phyloP scores from a whole-genome alignment of 2,329 filamentous ascomycete species.

The Knufia fluminis region DNA sequence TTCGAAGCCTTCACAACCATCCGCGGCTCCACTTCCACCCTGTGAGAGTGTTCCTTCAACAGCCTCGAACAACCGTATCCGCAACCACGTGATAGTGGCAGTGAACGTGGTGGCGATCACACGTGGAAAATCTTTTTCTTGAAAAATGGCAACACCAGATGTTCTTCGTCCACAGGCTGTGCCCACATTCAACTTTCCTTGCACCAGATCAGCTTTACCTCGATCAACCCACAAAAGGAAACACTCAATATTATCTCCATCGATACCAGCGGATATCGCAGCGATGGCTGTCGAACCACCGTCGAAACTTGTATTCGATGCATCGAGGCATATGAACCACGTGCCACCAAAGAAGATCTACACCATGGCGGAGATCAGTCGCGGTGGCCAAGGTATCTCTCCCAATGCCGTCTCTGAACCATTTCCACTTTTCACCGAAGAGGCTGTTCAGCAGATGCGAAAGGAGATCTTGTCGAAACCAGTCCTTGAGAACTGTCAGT shows the following conservation, averaged over 20 bases:
- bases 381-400: constrained; percentile 48
- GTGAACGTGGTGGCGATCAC: background rate
- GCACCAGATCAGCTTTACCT: background rate
- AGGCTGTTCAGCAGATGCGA: constrained; percentile 52
- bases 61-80: background rate
- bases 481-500: constrained; percentile 48
- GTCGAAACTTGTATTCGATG: constrained; percentile 36
- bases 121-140: background rate
- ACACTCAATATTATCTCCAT: background rate
- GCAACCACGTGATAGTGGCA: background rate
- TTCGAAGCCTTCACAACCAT: background rate
- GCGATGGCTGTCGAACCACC: constrained; percentile 19
- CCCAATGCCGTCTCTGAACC: constrained; percentile 53
- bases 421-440: constrained; percentile 52
- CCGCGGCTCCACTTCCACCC: background rate
- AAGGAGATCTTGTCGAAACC: constrained; percentile 48
- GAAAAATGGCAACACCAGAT: background rate
- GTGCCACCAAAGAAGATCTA: constrained; percentile 41
- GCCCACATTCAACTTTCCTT: constrained; percentile 17
- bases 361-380: constrained; percentile 55
- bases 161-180: constrained; percentile 23
- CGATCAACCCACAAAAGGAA: background rate
- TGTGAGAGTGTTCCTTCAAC: background rate
- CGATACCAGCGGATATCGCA: background rate
- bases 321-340: constrained; percentile 46